phyloP scores from a whole-genome alignment of 2,329 filamentous ascomycete genomes.

The Colletotrichum siamense region DNA sequence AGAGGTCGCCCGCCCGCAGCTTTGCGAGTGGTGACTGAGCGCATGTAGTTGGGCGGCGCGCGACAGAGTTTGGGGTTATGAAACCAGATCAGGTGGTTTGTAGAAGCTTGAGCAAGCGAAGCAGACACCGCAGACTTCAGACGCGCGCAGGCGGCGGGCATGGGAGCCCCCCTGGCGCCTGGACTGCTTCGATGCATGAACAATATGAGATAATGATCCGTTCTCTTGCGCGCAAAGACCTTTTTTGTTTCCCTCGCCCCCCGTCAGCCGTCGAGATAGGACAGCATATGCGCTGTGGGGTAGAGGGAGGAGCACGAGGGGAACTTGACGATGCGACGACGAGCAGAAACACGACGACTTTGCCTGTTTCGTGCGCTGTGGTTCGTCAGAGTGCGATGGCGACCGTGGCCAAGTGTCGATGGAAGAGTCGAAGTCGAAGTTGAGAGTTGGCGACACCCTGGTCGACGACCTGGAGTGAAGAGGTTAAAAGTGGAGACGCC shows the following conservation, averaged over 20 bases:
- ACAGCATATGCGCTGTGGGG: background rate
- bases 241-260: background rate
- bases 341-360: background rate
- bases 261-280: background rate
- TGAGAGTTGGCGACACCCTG: background rate
- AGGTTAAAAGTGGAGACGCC: slow-evolving; percentile 3
- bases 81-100: slow-evolving; percentile 12
- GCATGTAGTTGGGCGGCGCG: background rate
- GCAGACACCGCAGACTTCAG: background rate
- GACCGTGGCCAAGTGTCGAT: background rate
- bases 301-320: background rate
- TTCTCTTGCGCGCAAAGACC: background rate
- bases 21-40: background rate
- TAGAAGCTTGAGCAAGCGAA: background rate
- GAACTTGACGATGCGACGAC: background rate
- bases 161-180: background rate
- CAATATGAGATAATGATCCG: background rate
- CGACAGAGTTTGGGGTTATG: slow-evolving; percentile 15
- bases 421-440: slow-evolving; percentile 4
- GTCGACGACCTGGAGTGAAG: background rate
- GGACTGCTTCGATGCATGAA: background rate
- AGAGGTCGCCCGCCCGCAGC: background rate
- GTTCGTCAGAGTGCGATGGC: slow-evolving; percentile 10
- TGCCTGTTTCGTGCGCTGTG: background rate
- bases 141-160: background rate